A percentile compares a stretch with the other conserved stretches of the same genome.
Evolutionary conservation across 805 yeast species (phyloP).

Genomic region (Debaryomyces prosopidis): DNA sequence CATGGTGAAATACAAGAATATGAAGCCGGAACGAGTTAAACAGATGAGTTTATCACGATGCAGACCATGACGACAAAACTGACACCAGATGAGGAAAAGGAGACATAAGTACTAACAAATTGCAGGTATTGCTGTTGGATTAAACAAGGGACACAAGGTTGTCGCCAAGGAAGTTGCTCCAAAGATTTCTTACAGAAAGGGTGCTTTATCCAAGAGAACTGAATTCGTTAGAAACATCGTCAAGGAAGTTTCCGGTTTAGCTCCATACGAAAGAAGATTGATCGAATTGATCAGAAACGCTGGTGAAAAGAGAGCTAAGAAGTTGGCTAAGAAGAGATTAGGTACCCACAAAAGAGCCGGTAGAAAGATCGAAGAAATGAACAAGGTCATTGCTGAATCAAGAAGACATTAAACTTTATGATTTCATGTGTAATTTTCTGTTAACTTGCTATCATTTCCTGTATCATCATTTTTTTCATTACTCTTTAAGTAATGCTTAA

Average conservation of each 20-base stretch:
- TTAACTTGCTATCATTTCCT: constrained; percentile 2
- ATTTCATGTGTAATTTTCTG: constrained; percentile 1
- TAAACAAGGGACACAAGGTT: constrained; percentile 99
- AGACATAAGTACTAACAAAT: constrained; percentile 29
- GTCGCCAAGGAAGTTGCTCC: constrained; percentile 74
- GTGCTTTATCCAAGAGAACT: constrained; percentile 94
- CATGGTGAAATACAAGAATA: too few species aligned
- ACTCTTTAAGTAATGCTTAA: constrained; percentile 5
- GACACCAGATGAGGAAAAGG: neutral
- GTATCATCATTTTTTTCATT: constrained; percentile 8
- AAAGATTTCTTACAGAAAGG: constrained; percentile 90
- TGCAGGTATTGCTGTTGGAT: constrained; percentile 92
- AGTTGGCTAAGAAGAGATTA: constrained; percentile 99
- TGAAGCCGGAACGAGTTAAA: neutral
- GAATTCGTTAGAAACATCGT: constrained; percentile 92
- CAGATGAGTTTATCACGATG: neutral
- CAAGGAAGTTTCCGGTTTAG: constrained; percentile 97
- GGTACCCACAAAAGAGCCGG: constrained; percentile 99
- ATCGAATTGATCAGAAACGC: constrained; percentile 99
- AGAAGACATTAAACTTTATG: constrained; percentile 73
- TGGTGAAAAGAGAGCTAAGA: constrained; percentile 99
- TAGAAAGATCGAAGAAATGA: constrained; percentile 99
- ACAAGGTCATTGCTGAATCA: constrained; percentile 91
- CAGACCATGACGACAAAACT: neutral
- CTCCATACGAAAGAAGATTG: constrained; percentile 99